A percentile compares a stretch with the other conserved stretches of the same genome.
These are phyloP conservation scores for Jaltomata sinuosa DNA, from an alignment of 257 asterid genomes.

Conservation along the genomic window DNA sequence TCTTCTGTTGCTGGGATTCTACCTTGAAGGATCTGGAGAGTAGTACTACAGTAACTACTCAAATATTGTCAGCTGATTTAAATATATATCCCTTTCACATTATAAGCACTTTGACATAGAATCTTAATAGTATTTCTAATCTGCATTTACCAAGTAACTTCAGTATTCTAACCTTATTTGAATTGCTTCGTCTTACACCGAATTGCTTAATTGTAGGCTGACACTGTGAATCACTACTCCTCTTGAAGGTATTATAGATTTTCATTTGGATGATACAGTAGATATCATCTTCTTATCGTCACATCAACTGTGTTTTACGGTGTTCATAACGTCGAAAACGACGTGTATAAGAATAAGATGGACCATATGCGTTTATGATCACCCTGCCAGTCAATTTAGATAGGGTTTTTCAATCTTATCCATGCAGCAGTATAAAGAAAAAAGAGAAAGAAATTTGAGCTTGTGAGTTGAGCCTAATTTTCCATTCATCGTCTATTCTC, in stretches of 20 bases:
- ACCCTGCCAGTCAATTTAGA: neutral
- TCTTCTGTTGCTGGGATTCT: neutral
- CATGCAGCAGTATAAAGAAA: neutral
- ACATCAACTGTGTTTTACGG: neutral
- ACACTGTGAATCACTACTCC: neutral
- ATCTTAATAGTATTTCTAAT: neutral
- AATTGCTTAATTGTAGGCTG: neutral
- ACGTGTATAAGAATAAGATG: neutral
- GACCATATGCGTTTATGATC: neutral
- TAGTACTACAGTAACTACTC: neutral
- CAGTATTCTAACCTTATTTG: neutral
- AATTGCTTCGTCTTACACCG: neutral
- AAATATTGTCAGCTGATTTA: neutral
- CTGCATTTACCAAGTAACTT: neutral
- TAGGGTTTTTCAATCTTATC: neutral
- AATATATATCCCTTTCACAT: neutral
- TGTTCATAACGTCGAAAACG: neutral
- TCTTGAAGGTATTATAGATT: neutral
- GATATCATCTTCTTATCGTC: neutral
- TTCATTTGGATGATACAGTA: neutral
- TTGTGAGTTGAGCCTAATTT: neutral
- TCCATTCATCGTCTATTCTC: neutral
- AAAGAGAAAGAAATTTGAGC: neutral
- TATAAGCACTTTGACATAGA: neutral
- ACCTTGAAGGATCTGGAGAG: neutral